Conservation (phyloP, 83 land plant genomes). For the Diphasiastrum complanatum region DNA sequence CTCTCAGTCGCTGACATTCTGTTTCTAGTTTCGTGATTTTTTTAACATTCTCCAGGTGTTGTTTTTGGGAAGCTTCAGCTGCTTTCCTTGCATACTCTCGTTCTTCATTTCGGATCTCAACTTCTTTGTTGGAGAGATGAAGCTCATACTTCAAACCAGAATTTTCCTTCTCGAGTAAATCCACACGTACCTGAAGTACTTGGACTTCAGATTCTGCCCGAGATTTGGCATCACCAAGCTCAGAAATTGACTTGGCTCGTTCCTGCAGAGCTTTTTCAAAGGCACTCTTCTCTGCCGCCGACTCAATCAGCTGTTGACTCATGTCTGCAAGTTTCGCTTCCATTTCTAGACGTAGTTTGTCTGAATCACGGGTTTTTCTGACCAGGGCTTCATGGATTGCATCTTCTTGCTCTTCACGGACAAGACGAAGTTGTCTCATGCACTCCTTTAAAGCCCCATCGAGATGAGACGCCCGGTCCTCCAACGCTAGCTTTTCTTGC, state of each 20-base stretch:
- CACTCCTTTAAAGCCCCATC: constrained; percentile 8
- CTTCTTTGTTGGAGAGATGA: constrained; percentile 36
- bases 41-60: constrained; percentile 36
- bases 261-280: constrained; percentile 22
- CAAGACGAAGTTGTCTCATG: constrained; percentile 8
- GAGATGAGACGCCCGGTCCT: background rate
- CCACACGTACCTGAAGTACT: constrained; percentile 21
- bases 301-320: constrained; percentile 6
- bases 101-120: constrained; percentile 34
- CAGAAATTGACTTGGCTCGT: constrained; percentile 17
- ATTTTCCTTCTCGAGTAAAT: constrained; percentile 29
- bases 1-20: constrained; percentile 34
- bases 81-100: constrained; percentile 32
- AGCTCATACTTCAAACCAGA: constrained; percentile 37
- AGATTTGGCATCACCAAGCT: constrained; percentile 20
- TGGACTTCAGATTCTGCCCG: constrained; percentile 25
- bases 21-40: constrained; percentile 38
- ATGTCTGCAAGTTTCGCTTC: background rate
- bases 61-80: constrained; percentile 23
- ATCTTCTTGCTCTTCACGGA: constrained; percentile 1
- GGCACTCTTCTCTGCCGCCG: constrained; percentile 20
- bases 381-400: background rate
- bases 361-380: background rate
- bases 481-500: background rate
- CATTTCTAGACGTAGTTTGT: background rate